Percentiles rank a stretch among this genome's conserved stretches.
Evolutionary conservation across 306 rosid species (phyloP).

Genomic region (Lathyrus tuberosus): DNA sequence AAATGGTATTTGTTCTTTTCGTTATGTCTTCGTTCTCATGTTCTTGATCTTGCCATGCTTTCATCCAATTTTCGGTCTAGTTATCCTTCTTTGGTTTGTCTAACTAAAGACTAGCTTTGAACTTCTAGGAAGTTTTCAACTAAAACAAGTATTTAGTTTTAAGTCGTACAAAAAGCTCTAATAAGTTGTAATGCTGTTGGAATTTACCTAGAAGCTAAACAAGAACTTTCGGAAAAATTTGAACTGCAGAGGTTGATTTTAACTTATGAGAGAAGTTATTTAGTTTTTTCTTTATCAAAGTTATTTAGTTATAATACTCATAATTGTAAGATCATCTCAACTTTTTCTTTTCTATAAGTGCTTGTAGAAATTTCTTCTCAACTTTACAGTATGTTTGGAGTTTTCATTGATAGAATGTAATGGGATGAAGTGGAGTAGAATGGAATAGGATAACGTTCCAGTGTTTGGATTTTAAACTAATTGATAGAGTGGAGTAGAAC

Average conservation of each 20-base stretch:
- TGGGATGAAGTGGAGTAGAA: constrained; percentile 1
- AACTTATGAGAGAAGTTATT: constrained; percentile 1
- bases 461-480: not conserved
- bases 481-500: not conserved
- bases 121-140: not conserved
- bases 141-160: constrained; percentile 1
- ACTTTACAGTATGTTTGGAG: not conserved
- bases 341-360: not conserved
- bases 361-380: not conserved
- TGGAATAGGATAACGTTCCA: not conserved
- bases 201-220: not conserved
- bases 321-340: not conserved
- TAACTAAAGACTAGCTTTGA: not conserved
- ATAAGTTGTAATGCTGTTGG: not conserved
- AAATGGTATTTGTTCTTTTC: constrained; percentile 56
- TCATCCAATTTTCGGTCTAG: not conserved
- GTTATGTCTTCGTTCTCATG: not conserved
- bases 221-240: not conserved
- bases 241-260: not conserved
- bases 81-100: not conserved
- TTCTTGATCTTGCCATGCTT: not conserved
- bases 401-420: not conserved
- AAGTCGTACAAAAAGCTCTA: not conserved
- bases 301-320: not conserved
- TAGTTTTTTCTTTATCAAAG: too few species aligned